Conservation (phyloP, 768 basidiomycete genomes). For the Russula foetens region DNA sequence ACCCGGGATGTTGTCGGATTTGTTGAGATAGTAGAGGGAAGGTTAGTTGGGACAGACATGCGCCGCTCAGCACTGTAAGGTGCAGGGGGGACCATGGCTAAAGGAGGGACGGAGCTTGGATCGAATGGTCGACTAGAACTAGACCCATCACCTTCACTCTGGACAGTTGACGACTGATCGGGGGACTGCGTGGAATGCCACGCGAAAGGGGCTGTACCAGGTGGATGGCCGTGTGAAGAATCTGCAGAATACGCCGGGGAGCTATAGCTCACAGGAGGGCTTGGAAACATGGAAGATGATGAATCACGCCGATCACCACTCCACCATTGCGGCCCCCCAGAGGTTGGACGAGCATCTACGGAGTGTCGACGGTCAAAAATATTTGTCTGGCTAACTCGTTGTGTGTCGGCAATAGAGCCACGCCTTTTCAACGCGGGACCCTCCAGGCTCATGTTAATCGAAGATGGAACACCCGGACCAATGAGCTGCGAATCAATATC, state of each 20-base stretch:
- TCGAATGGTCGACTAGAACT: constrained; percentile 40
- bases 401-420: constrained; percentile 75
- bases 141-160: constrained; percentile 19
- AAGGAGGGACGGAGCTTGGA: constrained; percentile 30
- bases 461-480: constrained; percentile 59
- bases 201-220: constrained; percentile 61
- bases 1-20: constrained; percentile 40
- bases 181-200: constrained; percentile 47
- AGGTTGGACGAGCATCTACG: constrained; percentile 48
- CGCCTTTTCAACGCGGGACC: constrained; percentile 74
- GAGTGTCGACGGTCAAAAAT: constrained; percentile 75
- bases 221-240: constrained; percentile 54
- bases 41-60: constrained; percentile 56
- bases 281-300: constrained; percentile 60
- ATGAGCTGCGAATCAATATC: constrained; percentile 60
- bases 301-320: constrained; percentile 66
- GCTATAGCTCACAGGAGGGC: constrained; percentile 43
- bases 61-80: constrained; percentile 58
- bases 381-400: constrained; percentile 64
- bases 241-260: constrained; percentile 54
- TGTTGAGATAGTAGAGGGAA: constrained; percentile 39
- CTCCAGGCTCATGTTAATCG: constrained; percentile 50
- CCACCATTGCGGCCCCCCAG: constrained; percentile 42
- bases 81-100: constrained; percentile 45
- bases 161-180: constrained; percentile 31